These are phyloP conservation scores for Fusarium sp. DNA, from an alignment of 2,329 filamentous ascomycete species.

Conservation along the genomic window DNA sequence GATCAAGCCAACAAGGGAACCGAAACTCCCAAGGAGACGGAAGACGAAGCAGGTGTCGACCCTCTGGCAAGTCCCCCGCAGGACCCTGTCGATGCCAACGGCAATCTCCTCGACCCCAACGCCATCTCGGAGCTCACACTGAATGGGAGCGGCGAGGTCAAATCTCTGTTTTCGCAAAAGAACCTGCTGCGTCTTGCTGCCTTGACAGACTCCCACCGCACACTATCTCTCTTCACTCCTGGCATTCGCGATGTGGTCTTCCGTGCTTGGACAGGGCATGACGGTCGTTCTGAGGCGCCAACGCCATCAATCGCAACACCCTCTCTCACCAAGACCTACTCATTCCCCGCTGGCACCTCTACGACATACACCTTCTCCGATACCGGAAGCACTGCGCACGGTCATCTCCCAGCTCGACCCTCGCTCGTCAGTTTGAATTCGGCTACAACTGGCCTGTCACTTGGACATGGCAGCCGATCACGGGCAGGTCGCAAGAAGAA, in stretches of 20 bases:
- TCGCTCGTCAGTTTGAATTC: constrained; percentile 74
- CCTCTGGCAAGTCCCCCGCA: constrained; percentile 85
- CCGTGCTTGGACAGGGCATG: constrained; percentile 87
- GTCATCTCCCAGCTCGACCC: constrained; percentile 74
- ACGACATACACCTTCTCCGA: constrained; percentile 82
- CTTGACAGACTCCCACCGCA: constrained; percentile 88
- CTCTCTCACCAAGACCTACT: constrained; percentile 72
- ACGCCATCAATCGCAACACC: constrained; percentile 62
- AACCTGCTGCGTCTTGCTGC: constrained; percentile 87
- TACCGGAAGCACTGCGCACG: constrained; percentile 72
- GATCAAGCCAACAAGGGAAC: constrained; percentile 73
- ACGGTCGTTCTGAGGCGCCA: constrained; percentile 74
- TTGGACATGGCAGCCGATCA: constrained; percentile 71
- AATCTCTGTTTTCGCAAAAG: constrained; percentile 95
- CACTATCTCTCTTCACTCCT: constrained; percentile 90
- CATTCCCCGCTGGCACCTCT: constrained; percentile 66
- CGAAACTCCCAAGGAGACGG: constrained; percentile 60
- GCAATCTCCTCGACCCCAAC: constrained; percentile 79
- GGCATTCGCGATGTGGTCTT: constrained; percentile 92
- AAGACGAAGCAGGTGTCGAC: constrained; percentile 75
- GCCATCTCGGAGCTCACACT: constrained; percentile 82
- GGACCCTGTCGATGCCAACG: constrained; percentile 84
- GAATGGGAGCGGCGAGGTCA: constrained; percentile 83
- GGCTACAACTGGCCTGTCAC: constrained; percentile 69
- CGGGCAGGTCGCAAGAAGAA: constrained; percentile 81